A percentile compares a stretch with the other conserved stretches of the same genome.
Evolutionary conservation across 768 basidiomycete genomes (phyloP).

Genomic region (Suillus tomentosus): DNA sequence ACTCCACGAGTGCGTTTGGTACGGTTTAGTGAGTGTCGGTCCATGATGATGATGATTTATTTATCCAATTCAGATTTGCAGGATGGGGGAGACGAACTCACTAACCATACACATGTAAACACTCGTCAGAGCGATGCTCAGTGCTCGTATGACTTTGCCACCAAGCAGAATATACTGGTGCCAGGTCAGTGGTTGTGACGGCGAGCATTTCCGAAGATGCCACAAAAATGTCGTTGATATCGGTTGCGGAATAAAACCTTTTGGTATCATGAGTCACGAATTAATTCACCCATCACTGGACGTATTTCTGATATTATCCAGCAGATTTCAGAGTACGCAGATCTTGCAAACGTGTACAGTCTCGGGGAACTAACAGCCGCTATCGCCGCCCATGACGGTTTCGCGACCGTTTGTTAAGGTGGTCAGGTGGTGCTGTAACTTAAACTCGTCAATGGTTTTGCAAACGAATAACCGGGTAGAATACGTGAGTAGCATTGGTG

Average conservation of each 20-base stretch:
- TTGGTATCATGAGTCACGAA: background rate
- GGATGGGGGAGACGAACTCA: background rate
- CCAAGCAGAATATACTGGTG: background rate
- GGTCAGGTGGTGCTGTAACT: background rate
- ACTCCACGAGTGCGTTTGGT: background rate
- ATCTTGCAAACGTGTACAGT: background rate
- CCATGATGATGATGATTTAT: background rate
- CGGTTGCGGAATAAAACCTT: background rate
- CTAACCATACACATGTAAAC: background rate
- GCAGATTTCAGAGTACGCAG: background rate
- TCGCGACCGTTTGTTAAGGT: background rate
- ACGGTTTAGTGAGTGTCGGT: background rate
- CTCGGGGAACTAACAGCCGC: background rate
- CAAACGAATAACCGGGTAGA: background rate
- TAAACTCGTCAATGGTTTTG: background rate
- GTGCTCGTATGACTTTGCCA: too few relatives aligned
- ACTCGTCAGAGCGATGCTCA: background rate
- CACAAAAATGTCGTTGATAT: background rate
- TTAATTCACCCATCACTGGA: background rate
- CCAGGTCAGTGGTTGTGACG: background rate
- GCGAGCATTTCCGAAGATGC: background rate
- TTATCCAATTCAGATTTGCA: background rate
- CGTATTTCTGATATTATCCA: background rate
- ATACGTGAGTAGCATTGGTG: background rate
- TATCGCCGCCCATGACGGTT: background rate